A percentile compares a stretch with the other conserved stretches of the same genome.
These are phyloP conservation scores for Copromyces sp. DNA, from an alignment of 495 filamentous ascomycete species.

Conservation along the genomic window DNA sequence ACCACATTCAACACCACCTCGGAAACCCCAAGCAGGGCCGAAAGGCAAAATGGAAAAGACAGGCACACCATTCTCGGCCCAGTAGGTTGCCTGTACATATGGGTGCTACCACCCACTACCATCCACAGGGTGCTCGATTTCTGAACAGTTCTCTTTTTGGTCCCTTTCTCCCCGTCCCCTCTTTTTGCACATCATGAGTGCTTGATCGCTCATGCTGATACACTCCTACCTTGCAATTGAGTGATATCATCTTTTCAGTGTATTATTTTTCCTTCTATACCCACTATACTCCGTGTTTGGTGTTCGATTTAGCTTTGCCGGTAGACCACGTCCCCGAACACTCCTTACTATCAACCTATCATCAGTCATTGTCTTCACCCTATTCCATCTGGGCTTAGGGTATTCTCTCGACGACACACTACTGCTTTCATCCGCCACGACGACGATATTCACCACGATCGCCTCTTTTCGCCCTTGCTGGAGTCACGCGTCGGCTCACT, in stretches of 20 bases:
- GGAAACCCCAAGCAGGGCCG: not conserved
- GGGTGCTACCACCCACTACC: slow-evolving; percentile 5
- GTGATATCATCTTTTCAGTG: not conserved
- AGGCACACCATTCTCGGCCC: slow-evolving; percentile 9
- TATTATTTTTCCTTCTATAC: not conserved
- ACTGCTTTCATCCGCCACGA: slow-evolving; percentile 4
- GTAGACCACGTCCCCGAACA: not conserved
- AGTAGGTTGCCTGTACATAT: slow-evolving; percentile 9
- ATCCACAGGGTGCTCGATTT: not conserved
- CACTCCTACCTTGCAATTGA: not conserved
- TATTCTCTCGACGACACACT: slow-evolving; percentile 4
- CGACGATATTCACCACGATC: not conserved
- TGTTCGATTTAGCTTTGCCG: not conserved
- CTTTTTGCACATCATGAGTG: not conserved
- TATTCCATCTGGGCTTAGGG: not conserved
- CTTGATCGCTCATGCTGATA: not conserved
- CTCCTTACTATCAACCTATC: not conserved
- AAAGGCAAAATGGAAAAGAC: slow-evolving; percentile 1
- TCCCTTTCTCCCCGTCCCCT: not conserved
- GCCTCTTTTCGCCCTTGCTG: not conserved
- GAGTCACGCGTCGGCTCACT: not conserved
- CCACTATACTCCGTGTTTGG: not conserved
- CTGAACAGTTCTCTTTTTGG: not conserved
- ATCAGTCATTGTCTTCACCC: not conserved
- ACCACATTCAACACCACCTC: not conserved